Evolutionary conservation across 192 early-diverging fungal species (phyloP).

Genomic region (Thamnidium elegans): DNA sequence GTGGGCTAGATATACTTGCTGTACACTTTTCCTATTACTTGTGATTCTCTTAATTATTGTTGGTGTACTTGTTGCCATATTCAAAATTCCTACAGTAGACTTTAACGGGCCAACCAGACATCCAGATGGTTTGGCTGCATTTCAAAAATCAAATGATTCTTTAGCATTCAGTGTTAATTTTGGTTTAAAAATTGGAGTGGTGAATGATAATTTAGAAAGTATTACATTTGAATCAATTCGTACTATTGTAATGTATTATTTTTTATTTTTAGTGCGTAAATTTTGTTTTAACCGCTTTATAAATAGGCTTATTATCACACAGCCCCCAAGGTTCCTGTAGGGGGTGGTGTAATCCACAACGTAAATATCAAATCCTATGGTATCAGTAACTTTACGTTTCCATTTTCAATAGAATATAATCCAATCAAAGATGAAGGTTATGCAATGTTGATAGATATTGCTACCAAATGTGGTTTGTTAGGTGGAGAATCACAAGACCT

Average conservation of each 20-base stretch:
- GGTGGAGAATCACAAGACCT: constrained; percentile 28
- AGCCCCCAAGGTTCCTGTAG: constrained; percentile 30
- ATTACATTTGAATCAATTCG: constrained; percentile 27
- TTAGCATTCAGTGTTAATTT: constrained; percentile 21
- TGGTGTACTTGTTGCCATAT: constrained; percentile 28
- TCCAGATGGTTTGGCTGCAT: constrained; percentile 5
- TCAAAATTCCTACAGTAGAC: constrained; percentile 29
- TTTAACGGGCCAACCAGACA: constrained; percentile 24
- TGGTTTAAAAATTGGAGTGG: constrained; percentile 27
- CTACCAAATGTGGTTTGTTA: constrained; percentile 38
- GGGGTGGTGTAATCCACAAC: constrained; percentile 42
- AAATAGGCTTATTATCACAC: constrained; percentile 23
- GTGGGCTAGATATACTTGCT: constrained; percentile 25
- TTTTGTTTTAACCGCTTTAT: too few relatives aligned
- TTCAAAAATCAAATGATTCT: constrained; percentile 3
- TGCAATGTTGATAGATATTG: constrained; percentile 44
- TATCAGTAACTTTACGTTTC: constrained; percentile 44
- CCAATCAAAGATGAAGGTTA: constrained; percentile 29
- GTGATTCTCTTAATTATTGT: constrained; percentile 15
- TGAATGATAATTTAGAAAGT: constrained; percentile 29
- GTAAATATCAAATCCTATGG: constrained; percentile 38
- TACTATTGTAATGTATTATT: constrained; percentile 27
- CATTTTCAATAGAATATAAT: constrained; percentile 45
- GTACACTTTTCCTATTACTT: constrained; percentile 13
- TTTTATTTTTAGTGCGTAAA: neutral